Evolutionary conservation across 139 green algal genomes (phyloP).

Genomic region (Picochlorum sp.): DNA sequence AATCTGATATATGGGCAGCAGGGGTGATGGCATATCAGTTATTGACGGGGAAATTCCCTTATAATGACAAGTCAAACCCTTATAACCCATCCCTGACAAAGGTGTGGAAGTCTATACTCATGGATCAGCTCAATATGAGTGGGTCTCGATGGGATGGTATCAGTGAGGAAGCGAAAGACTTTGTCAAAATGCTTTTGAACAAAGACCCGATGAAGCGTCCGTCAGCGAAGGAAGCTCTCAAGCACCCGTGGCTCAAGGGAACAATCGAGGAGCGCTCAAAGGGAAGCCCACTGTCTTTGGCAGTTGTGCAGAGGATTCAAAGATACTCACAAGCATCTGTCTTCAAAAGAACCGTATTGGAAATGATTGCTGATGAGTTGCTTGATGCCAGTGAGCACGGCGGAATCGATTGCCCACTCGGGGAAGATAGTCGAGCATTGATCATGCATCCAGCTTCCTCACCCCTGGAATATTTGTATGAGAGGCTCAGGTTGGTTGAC

Average conservation of each 20-base stretch:
- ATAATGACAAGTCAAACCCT: constrained; percentile 69
- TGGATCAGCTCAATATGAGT: constrained; percentile 52
- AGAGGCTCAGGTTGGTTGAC: constrained; percentile 12
- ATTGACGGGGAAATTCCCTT: constrained; percentile 67
- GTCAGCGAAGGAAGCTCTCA: constrained; percentile 58
- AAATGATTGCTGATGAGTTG: constrained; percentile 82
- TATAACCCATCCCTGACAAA: constrained; percentile 58
- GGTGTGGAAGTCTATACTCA: constrained; percentile 69
- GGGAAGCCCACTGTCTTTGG: constrained; percentile 39
- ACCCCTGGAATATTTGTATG: constrained; percentile 26
- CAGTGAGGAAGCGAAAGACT: constrained; percentile 67
- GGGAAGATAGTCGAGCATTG: constrained; percentile 1
- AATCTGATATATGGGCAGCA: constrained; percentile 76
- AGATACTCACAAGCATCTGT: constrained; percentile 52
- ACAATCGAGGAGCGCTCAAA: constrained; percentile 32
- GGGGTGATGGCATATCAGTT: constrained; percentile 87
- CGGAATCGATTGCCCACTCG: neutral
- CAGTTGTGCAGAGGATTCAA: constrained; percentile 69
- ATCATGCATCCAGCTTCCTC: constrained; percentile 2
- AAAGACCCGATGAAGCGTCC: constrained; percentile 57
- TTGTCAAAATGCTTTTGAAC: constrained; percentile 63
- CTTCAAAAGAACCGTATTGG: constrained; percentile 76
- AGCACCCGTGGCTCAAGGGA: constrained; percentile 64
- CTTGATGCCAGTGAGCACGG: constrained; percentile 18
- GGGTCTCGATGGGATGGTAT: constrained; percentile 53